Percentiles rank a stretch among this genome's conserved stretches.
phyloP scores from a whole-genome alignment of 1,139 yeast genomes.

The Kurtzmaniella quercitrusa region DNA sequence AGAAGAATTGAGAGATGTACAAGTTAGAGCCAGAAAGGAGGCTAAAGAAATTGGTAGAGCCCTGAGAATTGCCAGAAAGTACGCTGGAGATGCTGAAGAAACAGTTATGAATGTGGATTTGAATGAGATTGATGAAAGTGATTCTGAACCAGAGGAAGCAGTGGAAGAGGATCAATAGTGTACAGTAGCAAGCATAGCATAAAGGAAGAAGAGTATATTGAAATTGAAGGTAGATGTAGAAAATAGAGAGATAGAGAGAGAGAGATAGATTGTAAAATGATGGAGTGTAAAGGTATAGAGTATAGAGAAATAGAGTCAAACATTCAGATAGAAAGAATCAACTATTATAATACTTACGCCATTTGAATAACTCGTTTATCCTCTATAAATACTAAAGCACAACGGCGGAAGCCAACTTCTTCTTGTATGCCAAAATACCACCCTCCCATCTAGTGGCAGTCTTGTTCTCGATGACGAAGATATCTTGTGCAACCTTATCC shows the following conservation, averaged over 20 bases:
- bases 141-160: conserved; percentile 25
- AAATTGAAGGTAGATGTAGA: too few relatives aligned
- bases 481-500: conserved; percentile 96
- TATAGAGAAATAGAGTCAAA: too few relatives aligned
- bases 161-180: conserved; percentile 5
- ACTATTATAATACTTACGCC: too few relatives aligned
- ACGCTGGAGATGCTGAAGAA: conserved; percentile 47
- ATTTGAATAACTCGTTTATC: conserved; percentile 1
- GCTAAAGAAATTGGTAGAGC: conserved; percentile 55
- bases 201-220: not conserved
- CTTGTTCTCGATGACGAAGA: conserved; percentile 90
- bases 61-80: conserved; percentile 73
- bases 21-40: conserved; percentile 51
- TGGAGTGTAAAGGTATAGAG: too few relatives aligned
- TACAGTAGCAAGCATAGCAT: not conserved
- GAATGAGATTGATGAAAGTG: conserved; percentile 55
- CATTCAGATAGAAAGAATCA: too few relatives aligned
- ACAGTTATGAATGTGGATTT: conserved; percentile 58
- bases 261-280: too few relatives aligned
- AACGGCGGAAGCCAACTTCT: conserved; percentile 84
- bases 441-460: conserved; percentile 97
- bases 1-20: conserved; percentile 50
- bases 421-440: conserved; percentile 84
- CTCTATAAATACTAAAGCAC: conserved; percentile 44
- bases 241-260: too few relatives aligned